These are phyloP conservation scores for Mortierella polycephala DNA, from an alignment of 371 early-diverging fungal species.

Conservation along the genomic window DNA sequence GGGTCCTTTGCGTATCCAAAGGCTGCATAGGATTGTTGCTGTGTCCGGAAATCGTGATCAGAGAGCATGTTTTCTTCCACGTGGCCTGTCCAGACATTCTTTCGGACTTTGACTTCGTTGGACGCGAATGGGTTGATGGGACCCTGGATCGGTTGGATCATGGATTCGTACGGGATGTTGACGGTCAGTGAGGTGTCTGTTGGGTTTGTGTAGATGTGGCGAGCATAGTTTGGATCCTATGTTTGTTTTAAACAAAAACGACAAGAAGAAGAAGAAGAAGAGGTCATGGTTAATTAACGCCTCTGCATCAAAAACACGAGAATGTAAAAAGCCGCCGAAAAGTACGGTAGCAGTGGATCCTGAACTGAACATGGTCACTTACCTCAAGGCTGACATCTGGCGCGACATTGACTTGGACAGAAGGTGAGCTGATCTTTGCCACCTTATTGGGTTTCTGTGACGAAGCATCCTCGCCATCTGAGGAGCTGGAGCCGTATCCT, in stretches of 20 bases:
- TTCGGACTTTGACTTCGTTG: conserved; percentile 57
- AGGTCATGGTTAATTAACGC: background rate
- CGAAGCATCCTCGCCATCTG: conserved; percentile 60
- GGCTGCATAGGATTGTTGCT: conserved; percentile 82
- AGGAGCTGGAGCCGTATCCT: conserved; percentile 64
- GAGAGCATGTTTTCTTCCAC: conserved; percentile 84
- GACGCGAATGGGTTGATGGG: conserved; percentile 81
- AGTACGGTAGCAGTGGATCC: too few relatives aligned
- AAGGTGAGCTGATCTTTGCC: conserved; percentile 14
- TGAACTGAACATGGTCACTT: conserved; percentile 3
- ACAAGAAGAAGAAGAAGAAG: conserved; percentile 7
- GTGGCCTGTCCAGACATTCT: conserved; percentile 82
- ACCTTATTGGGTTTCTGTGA: conserved; percentile 17
- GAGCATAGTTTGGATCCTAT: conserved; percentile 58
- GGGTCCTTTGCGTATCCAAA: conserved; percentile 92
- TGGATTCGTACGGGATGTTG: conserved; percentile 83
- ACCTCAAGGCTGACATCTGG: conserved; percentile 84
- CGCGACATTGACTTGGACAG: conserved; percentile 66
- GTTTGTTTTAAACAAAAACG: conserved; percentile 34
- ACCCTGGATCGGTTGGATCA: conserved; percentile 74
- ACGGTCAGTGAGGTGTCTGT: conserved; percentile 76
- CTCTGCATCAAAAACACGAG: background rate
- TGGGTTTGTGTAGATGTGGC: conserved; percentile 67
- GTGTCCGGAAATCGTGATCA: conserved; percentile 79
- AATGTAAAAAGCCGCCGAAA: background rate